These are phyloP conservation scores for Fusarium gaditjirri DNA, from an alignment of 2,329 filamentous ascomycete species.

Conservation along the genomic window DNA sequence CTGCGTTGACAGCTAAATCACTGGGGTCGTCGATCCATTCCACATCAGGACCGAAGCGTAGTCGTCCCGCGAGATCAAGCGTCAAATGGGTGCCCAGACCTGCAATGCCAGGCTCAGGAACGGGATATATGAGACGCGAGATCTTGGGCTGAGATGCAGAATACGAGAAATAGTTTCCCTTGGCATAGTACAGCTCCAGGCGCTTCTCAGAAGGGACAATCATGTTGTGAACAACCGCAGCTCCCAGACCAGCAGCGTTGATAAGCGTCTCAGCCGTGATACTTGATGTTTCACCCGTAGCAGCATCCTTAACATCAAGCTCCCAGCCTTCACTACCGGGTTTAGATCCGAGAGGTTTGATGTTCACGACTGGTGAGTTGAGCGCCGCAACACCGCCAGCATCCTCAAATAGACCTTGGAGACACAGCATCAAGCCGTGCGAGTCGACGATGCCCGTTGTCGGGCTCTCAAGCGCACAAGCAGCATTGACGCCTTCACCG, in stretches of 20 bases:
- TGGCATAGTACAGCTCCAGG: slow-evolving; percentile 80
- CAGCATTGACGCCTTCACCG: slow-evolving; percentile 82
- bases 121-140: slow-evolving; percentile 85
- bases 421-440: slow-evolving; percentile 83
- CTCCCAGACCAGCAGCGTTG: slow-evolving; percentile 86
- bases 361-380: slow-evolving; percentile 69
- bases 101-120: slow-evolving; percentile 80
- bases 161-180: slow-evolving; percentile 96
- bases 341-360: slow-evolving; percentile 60
- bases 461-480: slow-evolving; percentile 76
- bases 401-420: slow-evolving; percentile 82
- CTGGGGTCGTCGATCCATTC: slow-evolving; percentile 84
- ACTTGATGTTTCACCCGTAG: slow-evolving; percentile 59
- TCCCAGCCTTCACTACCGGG: slow-evolving; percentile 74
- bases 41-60: slow-evolving; percentile 94
- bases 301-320: slow-evolving; percentile 64
- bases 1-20: slow-evolving; percentile 75
- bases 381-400: slow-evolving; percentile 79
- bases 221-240: slow-evolving; percentile 83
- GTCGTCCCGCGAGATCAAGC: slow-evolving; percentile 82
- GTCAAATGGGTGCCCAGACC: slow-evolving; percentile 95
- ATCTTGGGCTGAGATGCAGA: slow-evolving; percentile 70
- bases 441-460: slow-evolving; percentile 92
- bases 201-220: slow-evolving; percentile 70
- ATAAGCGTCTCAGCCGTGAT: slow-evolving; percentile 82